Evolutionary conservation across 305 asterid genomes (phyloP), one percentile per base, ranked within the genome.

Genomic region (Solanum hybrid): DNA sequence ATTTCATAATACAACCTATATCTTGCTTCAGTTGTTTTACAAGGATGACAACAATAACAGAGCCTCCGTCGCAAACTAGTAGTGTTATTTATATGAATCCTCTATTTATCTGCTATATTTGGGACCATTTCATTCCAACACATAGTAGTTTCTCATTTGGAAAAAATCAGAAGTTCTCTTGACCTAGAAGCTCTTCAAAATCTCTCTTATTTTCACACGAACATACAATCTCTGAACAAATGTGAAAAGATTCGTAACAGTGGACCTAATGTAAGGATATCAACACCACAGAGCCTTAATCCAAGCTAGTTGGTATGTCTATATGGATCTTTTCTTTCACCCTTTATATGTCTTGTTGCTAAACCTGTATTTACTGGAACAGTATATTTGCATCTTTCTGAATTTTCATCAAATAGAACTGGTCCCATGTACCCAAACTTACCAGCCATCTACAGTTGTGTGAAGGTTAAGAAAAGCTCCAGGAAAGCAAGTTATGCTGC

Each of bases 401-500:
- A 46, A 77, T 26, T 11, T 89, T 74, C 31, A 71, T 87, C 75
- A 20, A 33, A 81, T 90, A 22, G 42, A 82, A 86, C 24, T 20
- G 81, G 83, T 86, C 92, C 75, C 64, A 26, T 77, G 26, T 34
- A 42, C 91, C 85, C 46, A 64, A 88, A 26, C 90, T 89, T 82
- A 90, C 90, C 86, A 20, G 42, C 92, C 87, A 64, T 84, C 88
- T 67, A 64, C 93, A 96, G 99, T 92, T 95, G 93, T 90, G 89
- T 90, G 90, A 95, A 94, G 93, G 94, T 94, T 91, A 95, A 94
- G 92, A 94, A 81, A 90, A 93, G 93, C 90, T 97, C 98, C 35
- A 87, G 91, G 89, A 94, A 97, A 92, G 96, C 95, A 91, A 93
- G 96, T 87, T 94, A 83, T 91, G 93, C 94, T 85, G 96, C 96